A percentile compares a stretch with the other conserved stretches of the same genome.
Conservation (phyloP, 75 land plant species). For the Chamaecyparis obtusa region DNA sequence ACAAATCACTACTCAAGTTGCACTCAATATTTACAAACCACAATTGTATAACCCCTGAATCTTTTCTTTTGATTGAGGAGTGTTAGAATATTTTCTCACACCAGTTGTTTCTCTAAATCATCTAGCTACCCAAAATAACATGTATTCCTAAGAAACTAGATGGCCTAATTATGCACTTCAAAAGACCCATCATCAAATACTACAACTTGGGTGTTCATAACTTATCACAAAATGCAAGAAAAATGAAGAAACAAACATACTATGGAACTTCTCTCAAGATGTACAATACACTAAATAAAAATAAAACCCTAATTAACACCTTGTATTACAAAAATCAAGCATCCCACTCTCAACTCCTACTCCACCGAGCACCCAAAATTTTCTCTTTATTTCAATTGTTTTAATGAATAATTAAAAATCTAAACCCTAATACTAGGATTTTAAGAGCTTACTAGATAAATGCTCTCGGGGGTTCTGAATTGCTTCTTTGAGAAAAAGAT, state of each 20-base stretch:
- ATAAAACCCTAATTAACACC: background rate
- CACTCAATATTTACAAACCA: background rate
- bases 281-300: background rate
- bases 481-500: constrained; percentile 84
- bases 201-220: background rate
- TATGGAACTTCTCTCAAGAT: background rate
- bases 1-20: background rate
- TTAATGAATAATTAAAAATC: no score
- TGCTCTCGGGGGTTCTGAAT: constrained; percentile 90
- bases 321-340: background rate
- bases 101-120: background rate
- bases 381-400: no score
- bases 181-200: background rate
- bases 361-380: background rate
- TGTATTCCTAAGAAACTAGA: background rate
- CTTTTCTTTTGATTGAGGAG: background rate
- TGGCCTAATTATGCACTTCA: background rate
- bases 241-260: background rate
- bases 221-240: background rate
- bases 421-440: background rate
- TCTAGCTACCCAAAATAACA: background rate
- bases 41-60: background rate
- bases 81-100: no score
- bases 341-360: background rate
- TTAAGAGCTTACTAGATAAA: constrained; percentile 57